These are phyloP conservation scores for Paramecium primaurelia DNA, from an alignment of 73 alveolate genomes.

Conservation along the genomic window DNA sequence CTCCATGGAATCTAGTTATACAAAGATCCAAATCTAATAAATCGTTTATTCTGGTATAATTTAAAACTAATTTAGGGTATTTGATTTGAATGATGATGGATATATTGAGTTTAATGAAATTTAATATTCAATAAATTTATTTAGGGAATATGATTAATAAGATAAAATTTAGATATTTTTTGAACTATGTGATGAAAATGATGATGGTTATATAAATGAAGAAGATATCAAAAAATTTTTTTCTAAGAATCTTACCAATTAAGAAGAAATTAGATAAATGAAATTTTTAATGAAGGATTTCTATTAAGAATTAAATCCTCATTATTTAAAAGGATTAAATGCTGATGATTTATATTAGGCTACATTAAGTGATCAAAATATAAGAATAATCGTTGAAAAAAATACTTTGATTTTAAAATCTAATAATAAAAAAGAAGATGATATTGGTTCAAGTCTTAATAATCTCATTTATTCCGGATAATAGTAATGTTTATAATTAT, in stretches of 20 bases:
- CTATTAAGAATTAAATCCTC: slow-evolving; percentile 25
- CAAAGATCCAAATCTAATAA: slow-evolving; percentile 19
- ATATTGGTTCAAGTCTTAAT: slow-evolving; percentile 42
- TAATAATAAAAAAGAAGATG: slow-evolving; percentile 2
- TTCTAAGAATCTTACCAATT: not conserved
- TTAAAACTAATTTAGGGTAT: not conserved
- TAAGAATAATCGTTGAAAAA: slow-evolving; percentile 12
- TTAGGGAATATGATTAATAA: slow-evolving; percentile 17
- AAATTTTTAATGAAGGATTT: slow-evolving; percentile 24
- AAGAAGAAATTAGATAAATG: slow-evolving; percentile 26
- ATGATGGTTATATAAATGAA: slow-evolving; percentile 16
- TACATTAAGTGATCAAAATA: slow-evolving; percentile 1
- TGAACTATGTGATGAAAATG: slow-evolving; percentile 45
- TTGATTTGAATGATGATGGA: slow-evolving; percentile 38
- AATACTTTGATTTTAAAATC: not conserved
- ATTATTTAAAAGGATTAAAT: not conserved
- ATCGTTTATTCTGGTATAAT: not conserved
- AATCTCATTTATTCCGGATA: slow-evolving; percentile 36
- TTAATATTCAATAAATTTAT: slow-evolving; percentile 26
- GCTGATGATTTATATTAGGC: slow-evolving; percentile 29
- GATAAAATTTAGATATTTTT: slow-evolving; percentile 28
- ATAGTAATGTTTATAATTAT: not conserved
- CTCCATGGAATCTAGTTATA: not conserved
- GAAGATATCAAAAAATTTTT: slow-evolving; percentile 1
- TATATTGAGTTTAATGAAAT: slow-evolving; percentile 28